phyloP scores from a whole-genome alignment of 306 rosid genomes.

The Cicer chorassanicum region DNA sequence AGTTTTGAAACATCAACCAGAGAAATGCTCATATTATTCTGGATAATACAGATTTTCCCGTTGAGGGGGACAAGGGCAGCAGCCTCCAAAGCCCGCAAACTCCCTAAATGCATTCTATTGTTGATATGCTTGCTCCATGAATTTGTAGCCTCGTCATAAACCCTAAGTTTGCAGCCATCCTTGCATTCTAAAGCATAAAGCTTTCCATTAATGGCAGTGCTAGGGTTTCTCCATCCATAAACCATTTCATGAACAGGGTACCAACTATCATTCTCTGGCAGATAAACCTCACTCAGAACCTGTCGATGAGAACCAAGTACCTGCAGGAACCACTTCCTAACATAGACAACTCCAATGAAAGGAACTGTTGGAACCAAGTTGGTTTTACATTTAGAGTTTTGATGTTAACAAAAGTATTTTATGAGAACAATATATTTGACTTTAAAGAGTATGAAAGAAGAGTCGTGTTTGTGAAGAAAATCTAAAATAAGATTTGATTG shows the following conservation, averaged over 20 bases:
- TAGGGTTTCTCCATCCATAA: slow-evolving; percentile 85
- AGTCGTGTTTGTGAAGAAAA: too few species aligned
- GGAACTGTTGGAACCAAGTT: slow-evolving; percentile 47
- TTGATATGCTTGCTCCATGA: slow-evolving; percentile 77
- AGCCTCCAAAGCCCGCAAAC: slow-evolving; percentile 71
- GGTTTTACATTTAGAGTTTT: too few species aligned
- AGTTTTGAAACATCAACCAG: slow-evolving; percentile 71
- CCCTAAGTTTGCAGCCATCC: slow-evolving; percentile 78
- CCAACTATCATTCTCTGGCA: slow-evolving; percentile 74
- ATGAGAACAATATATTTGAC: too few species aligned
- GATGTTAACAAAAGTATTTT: too few species aligned
- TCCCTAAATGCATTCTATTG: slow-evolving; percentile 75
- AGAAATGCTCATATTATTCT: slow-evolving; percentile 79
- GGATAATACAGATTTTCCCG: slow-evolving; percentile 73
- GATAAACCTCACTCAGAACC: slow-evolving; percentile 81
- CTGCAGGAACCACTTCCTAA: slow-evolving; percentile 83
- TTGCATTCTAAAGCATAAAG: slow-evolving; percentile 84
- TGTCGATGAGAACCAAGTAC: slow-evolving; percentile 83
- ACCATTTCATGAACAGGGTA: slow-evolving; percentile 77
- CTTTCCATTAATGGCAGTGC: slow-evolving; percentile 68
- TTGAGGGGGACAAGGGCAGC: slow-evolving; percentile 78
- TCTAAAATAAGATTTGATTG: too few species aligned
- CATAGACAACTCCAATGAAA: slow-evolving; percentile 82
- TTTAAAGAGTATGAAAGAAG: too few species aligned
- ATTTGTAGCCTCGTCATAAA: slow-evolving; percentile 63